Evolutionary conservation across 768 basidiomycete genomes (phyloP).

Genomic region (Kwoniella dejecticola): DNA sequence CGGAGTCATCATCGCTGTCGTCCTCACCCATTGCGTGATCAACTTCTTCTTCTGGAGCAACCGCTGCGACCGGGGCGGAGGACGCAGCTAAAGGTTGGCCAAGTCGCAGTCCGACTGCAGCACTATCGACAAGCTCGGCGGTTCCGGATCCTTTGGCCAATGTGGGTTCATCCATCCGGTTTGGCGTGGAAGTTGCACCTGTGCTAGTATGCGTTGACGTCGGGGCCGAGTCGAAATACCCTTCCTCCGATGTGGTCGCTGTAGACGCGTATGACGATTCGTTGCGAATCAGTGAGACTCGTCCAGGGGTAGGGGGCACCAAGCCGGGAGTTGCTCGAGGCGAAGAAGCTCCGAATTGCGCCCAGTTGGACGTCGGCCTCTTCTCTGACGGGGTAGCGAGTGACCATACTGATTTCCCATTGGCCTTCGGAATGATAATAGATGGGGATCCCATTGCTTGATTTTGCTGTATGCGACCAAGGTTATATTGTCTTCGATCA

Average conservation of each 20-base stretch:
- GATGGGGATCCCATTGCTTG: conserved; percentile 18
- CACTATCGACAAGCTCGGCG: conserved; percentile 4
- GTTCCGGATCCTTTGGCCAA: conserved; percentile 9
- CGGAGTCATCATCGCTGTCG: conserved; percentile 17
- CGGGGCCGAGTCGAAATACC: conserved; percentile 35
- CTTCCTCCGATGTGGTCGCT: conserved; percentile 4
- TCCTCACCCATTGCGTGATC: conserved; percentile 15
- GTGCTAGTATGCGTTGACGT: conserved; percentile 5
- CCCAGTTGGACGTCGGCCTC: conserved; percentile 29
- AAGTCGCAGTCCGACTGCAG: conserved; percentile 2
- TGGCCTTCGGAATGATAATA: conserved; percentile 20
- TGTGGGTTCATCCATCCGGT: conserved; percentile 9
- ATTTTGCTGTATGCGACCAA: conserved; percentile 19
- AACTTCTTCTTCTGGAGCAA: conserved; percentile 4
- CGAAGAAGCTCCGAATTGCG: conserved; percentile 37
- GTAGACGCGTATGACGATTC: conserved; percentile 20
- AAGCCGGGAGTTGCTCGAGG: conserved; percentile 19
- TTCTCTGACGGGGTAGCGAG: conserved; percentile 40
- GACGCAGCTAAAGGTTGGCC: not conserved
- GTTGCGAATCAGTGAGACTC: conserved; percentile 9
- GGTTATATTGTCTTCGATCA: conserved; percentile 27
- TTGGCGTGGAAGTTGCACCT: conserved; percentile 9
- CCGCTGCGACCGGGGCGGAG: not conserved
- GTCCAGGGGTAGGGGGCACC: conserved; percentile 3
- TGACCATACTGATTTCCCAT: conserved; percentile 33